These are phyloP conservation scores for Leccinellum rugosiceps DNA, from an alignment of 768 basidiomycete species.

Conservation along the genomic window DNA sequence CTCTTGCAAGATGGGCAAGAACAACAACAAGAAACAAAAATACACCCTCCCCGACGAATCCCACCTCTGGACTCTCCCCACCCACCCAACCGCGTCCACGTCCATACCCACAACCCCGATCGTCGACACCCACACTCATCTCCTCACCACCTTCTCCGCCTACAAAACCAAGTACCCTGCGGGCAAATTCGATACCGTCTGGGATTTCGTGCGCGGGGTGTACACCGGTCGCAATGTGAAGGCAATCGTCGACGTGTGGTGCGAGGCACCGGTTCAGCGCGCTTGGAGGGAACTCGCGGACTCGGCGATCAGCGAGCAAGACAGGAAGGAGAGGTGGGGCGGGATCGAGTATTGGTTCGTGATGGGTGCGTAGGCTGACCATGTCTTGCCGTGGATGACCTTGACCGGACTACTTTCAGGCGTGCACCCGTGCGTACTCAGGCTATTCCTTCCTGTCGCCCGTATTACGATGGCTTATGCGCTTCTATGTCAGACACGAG, in stretches of 20 bases:
- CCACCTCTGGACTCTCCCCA: constrained; percentile 31
- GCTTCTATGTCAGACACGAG: constrained; percentile 38
- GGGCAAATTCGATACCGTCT: constrained; percentile 37
- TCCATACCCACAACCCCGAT: constrained; percentile 40
- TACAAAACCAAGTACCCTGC: constrained; percentile 63
- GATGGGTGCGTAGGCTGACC: not conserved
- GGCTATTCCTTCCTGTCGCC: no score
- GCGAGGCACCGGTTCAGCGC: constrained; percentile 51
- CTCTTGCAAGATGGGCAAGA: constrained; percentile 39
- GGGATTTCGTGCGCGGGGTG: no score
- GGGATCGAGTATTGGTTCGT: constrained; percentile 80
- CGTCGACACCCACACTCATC: constrained; percentile 83
- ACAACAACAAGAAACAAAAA: constrained; percentile 24
- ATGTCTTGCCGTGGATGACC: no score
- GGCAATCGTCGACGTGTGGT: constrained; percentile 61
- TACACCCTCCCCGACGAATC: constrained; percentile 28
- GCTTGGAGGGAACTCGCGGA: constrained; percentile 22
- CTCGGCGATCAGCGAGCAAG: constrained; percentile 38
- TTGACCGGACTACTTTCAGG: constrained; percentile 37
- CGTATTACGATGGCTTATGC: not conserved
- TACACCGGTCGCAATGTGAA: constrained; percentile 44
- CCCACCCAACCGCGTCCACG: constrained; percentile 12
- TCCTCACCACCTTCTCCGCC: constrained; percentile 65
- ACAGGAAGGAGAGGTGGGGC: constrained; percentile 39
- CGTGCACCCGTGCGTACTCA: constrained; percentile 61